Conservation (phyloP, 805 yeast genomes). For the Candida quercuum region DNA sequence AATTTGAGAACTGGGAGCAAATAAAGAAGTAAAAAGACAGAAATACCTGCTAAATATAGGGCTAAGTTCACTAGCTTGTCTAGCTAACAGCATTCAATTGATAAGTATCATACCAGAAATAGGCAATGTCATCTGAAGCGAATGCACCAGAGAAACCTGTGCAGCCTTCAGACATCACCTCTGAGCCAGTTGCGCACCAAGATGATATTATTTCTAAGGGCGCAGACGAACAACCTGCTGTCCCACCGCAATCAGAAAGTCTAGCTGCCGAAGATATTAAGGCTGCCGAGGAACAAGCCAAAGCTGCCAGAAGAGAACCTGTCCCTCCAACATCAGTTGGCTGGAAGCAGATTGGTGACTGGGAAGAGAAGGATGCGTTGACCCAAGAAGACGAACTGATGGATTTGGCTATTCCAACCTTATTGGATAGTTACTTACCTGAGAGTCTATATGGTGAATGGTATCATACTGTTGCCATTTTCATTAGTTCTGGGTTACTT, state of each 20-base stretch:
- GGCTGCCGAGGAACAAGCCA: conserved; percentile 23
- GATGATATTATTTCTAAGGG: conserved; percentile 14
- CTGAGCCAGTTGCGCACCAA: conserved; percentile 11
- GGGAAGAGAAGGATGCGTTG: conserved; percentile 64
- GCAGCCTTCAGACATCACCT: too few relatives aligned
- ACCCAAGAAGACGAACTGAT: conserved; percentile 63
- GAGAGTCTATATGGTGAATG: conserved; percentile 85
- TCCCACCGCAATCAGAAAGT: conserved; percentile 6
- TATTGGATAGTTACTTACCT: conserved; percentile 72
- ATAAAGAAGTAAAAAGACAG: too few relatives aligned
- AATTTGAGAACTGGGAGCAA: too few relatives aligned
- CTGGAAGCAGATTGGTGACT: conserved; percentile 92
- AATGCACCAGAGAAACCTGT: too few relatives aligned
- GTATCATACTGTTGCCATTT: conserved; percentile 83
- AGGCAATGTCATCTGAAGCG: too few relatives aligned
- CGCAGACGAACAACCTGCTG: conserved; percentile 1
- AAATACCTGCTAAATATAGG: too few relatives aligned
- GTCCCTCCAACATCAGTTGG: conserved; percentile 74
- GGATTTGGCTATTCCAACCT: conserved; percentile 69
- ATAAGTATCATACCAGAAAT: too few relatives aligned
- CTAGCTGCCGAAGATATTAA: conserved; percentile 15
- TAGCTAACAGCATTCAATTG: too few relatives aligned
- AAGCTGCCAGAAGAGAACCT: conserved; percentile 34
- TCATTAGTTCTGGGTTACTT: conserved; percentile 59
- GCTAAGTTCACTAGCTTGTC: too few relatives aligned